Evolutionary conservation across 768 basidiomycete genomes (phyloP), one percentile per base, ranked within the genome.

Genomic region (Nevesoporus exiguus): DNA sequence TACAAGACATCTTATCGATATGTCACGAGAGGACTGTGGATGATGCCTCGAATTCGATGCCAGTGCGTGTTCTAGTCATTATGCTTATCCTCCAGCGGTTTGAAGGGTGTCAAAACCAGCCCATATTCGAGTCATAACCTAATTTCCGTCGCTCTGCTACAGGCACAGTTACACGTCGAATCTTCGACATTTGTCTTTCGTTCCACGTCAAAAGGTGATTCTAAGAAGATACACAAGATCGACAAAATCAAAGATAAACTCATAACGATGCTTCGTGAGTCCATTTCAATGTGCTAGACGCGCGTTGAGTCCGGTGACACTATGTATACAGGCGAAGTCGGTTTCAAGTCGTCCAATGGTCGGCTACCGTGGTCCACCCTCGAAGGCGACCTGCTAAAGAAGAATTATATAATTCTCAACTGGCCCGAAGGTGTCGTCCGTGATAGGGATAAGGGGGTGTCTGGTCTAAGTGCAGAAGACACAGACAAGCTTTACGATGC

Each of bases 311-410:
- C 3, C 4, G 4, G 14, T 3, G 19, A 31, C 31, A 5, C 14
- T 0, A 14, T 43, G 3, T 3, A 30, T 47, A 1, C 24, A 61
- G 59, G 55, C 3, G 40, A 49, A 3, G 39, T 61, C 1, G 52
- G 55, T 1, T 57, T 61, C 36, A 22, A n/a, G 17, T n/a, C 54
- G 14, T 8, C 49, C 3, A 49, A 49, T 0, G 40, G 47, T 19
- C 59, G 55, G 0, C 55, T 61, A 0, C 61, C 52, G 0, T 58
- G 59, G 61, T 55, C 52, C 2, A 62, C 56, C 3, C 56, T 62
- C 24, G 44, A 58, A n/a, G n/a, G 8, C 2, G 47, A 61, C 9
- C 13, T 57, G 1, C 6, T 6, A 13, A 54, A 40, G 37, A 40
- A 41, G 2, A 55, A 59, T 4, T 61, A 56, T n/a, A 29, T 0